These are phyloP conservation scores for Ogataea ramenticola DNA, from an alignment of 805 yeast genomes.

Conservation along the genomic window DNA sequence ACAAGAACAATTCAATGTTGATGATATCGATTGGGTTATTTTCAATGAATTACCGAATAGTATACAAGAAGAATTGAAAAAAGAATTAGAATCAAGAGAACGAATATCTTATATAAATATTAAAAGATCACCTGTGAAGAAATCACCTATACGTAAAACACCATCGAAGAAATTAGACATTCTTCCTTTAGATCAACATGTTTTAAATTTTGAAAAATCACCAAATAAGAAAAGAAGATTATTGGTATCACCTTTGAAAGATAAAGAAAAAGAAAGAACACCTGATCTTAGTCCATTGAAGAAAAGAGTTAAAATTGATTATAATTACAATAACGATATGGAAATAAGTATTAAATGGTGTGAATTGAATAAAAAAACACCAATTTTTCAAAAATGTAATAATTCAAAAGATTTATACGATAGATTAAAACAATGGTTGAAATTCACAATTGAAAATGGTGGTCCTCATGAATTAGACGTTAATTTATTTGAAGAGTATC, in stretches of 20 bases:
- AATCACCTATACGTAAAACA: too few species aligned
- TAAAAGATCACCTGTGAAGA: slow-evolving; percentile 14
- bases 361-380: not conserved
- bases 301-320: too few species aligned
- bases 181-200: slow-evolving; percentile 2
- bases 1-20: too few species aligned
- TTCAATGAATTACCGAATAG: slow-evolving; percentile 59
- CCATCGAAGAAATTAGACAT: too few species aligned
- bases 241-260: not conserved
- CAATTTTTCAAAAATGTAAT: slow-evolving; percentile 18
- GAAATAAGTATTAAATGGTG: not conserved
- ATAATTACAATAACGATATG: too few species aligned
- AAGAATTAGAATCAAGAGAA: slow-evolving; percentile 42
- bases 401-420: slow-evolving; percentile 8
- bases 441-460: slow-evolving; percentile 11
- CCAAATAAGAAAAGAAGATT: slow-evolving; percentile 6
- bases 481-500: slow-evolving; percentile 19
- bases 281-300: too few species aligned
- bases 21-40: slow-evolving; percentile 55
- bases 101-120: too few species aligned
- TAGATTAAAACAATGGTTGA: slow-evolving; percentile 18
- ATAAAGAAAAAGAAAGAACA: too few species aligned
- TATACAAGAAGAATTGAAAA: slow-evolving; percentile 53
- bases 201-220: slow-evolving; percentile 5
- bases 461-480: slow-evolving; percentile 20